These are phyloP conservation scores for Pulveroboletus frians DNA, from an alignment of 768 basidiomycete genomes.

Conservation along the genomic window DNA sequence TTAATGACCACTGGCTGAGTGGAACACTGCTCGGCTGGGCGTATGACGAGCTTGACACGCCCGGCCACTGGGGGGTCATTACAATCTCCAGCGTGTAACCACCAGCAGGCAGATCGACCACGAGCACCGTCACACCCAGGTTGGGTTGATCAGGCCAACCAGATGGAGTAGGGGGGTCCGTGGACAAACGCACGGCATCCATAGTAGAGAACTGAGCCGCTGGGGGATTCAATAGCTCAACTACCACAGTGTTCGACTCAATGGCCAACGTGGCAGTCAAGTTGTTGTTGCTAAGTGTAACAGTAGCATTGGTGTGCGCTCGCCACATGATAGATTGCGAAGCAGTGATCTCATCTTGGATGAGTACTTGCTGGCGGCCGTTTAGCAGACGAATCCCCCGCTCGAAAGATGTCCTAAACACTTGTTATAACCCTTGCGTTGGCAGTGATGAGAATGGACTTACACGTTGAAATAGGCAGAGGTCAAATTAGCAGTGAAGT, in stretches of 20 bases:
- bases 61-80: slow-evolving; percentile 91
- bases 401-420: slow-evolving; percentile 56
- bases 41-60: slow-evolving; percentile 58
- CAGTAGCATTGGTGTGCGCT: slow-evolving; percentile 93
- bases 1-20: slow-evolving; percentile 70
- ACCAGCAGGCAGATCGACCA: slow-evolving; percentile 63
- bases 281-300: slow-evolving; percentile 47
- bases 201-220: slow-evolving; percentile 54
- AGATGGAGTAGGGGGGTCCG: slow-evolving; percentile 62
- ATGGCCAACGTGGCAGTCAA: slow-evolving; percentile 72
- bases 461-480: slow-evolving; percentile 73
- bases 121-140: slow-evolving; percentile 72
- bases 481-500: slow-evolving; percentile 71
- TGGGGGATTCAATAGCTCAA: slow-evolving; percentile 64
- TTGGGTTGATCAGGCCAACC: slow-evolving; percentile 65
- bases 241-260: slow-evolving; percentile 59
- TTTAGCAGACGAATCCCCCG: slow-evolving; percentile 87
- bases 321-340: slow-evolving; percentile 71
- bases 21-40: slow-evolving; percentile 63
- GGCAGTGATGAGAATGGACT: slow-evolving; percentile 26
- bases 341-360: slow-evolving; percentile 86
- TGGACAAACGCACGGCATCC: slow-evolving; percentile 48
- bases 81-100: slow-evolving; percentile 74
- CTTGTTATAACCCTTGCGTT: slow-evolving; percentile 13
- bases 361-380: slow-evolving; percentile 75